Evolutionary conservation across 1,284 basidiomycete species (phyloP).

Genomic region (Coniferiporia weirii): DNA sequence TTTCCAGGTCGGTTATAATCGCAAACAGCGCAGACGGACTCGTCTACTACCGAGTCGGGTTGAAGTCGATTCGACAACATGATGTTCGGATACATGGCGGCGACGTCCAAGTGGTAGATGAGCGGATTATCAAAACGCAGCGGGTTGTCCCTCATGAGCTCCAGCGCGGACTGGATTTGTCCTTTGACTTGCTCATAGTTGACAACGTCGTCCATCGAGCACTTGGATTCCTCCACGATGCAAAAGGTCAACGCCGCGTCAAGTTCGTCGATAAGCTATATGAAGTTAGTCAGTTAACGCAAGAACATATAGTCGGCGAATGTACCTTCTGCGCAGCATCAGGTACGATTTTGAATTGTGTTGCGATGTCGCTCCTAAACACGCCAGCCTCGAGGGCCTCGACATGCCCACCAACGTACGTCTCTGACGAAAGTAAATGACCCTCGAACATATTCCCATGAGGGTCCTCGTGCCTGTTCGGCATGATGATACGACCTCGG

Average conservation of each 20-base stretch:
- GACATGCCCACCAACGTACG: constrained; percentile 98
- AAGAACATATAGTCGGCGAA: neutral
- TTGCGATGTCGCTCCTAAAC: constrained; percentile 93
- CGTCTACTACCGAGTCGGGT: constrained; percentile 96
- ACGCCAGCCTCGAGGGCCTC: constrained; percentile 98
- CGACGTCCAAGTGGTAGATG: constrained; percentile 98
- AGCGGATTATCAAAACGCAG: constrained; percentile 86
- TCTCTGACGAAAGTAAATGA: constrained; percentile 93
- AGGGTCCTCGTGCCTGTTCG: constrained; percentile 93
- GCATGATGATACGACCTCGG: constrained; percentile 92
- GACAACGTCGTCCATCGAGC: constrained; percentile 78
- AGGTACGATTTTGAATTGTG: constrained; percentile 94
- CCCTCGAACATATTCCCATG: constrained; percentile 94
- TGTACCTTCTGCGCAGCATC: constrained; percentile 78
- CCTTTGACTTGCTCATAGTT: constrained; percentile 94
- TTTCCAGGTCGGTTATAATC: constrained; percentile 98
- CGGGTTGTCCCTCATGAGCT: constrained; percentile 89
- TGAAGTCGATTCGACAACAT: constrained; percentile 99
- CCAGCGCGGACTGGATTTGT: constrained; percentile 76
- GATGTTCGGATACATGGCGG: constrained; percentile 99
- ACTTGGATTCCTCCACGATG: constrained; percentile 84
- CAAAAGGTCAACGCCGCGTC: constrained; percentile 90
- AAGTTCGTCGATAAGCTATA: constrained; percentile 88
- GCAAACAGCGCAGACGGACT: constrained; percentile 95
- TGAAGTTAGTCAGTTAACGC: constrained; percentile 11